Percentiles rank a stretch among this genome's conserved stretches.
These are phyloP conservation scores for Barnettozyma sp. DNA, from an alignment of 805 yeast genomes.

Conservation along the genomic window DNA sequence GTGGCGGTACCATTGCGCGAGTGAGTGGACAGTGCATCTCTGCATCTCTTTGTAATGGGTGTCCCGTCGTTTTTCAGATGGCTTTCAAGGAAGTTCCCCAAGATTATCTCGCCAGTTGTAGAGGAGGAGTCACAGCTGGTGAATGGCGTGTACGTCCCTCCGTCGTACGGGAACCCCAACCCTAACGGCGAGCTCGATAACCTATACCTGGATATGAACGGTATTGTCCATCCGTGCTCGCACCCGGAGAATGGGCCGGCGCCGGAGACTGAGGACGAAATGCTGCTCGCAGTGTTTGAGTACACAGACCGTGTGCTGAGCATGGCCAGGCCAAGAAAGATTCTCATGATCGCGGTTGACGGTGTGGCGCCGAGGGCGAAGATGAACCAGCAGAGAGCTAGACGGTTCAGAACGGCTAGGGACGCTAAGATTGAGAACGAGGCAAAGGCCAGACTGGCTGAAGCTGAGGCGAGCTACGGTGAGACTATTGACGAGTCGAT, in stretches of 20 bases:
- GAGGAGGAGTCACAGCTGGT: conserved; percentile 59
- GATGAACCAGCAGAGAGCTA: conserved; percentile 93
- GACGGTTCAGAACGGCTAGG: conserved; percentile 87
- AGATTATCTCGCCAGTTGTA: conserved; percentile 82
- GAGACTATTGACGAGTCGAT: conserved; percentile 70
- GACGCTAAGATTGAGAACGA: conserved; percentile 79
- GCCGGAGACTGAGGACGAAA: conserved; percentile 94
- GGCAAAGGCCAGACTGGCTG: conserved; percentile 47
- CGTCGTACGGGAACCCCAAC: conserved; percentile 66
- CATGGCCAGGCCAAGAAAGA: conserved; percentile 93
- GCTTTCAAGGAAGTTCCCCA: conserved; percentile 89
- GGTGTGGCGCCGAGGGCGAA: conserved; percentile 99
- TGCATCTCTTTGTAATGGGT: conserved; percentile 56
- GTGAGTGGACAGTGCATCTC: neutral
- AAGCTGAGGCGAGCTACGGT: conserved; percentile 35
- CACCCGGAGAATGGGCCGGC: conserved; percentile 97
- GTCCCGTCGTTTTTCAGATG: conserved; percentile 98
- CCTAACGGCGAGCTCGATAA: conserved; percentile 96
- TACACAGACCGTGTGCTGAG: conserved; percentile 87
- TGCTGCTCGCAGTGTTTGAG: conserved; percentile 88
- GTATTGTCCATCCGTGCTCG: conserved; percentile 98
- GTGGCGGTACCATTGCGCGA: neutral
- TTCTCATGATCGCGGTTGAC: conserved; percentile 92
- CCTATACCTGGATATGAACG: conserved; percentile 94
- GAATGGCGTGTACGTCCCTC: conserved; percentile 58